Evolutionary conservation across 495 filamentous ascomycete species (phyloP).

Genomic region (Trichodelitschia bisporula): DNA sequence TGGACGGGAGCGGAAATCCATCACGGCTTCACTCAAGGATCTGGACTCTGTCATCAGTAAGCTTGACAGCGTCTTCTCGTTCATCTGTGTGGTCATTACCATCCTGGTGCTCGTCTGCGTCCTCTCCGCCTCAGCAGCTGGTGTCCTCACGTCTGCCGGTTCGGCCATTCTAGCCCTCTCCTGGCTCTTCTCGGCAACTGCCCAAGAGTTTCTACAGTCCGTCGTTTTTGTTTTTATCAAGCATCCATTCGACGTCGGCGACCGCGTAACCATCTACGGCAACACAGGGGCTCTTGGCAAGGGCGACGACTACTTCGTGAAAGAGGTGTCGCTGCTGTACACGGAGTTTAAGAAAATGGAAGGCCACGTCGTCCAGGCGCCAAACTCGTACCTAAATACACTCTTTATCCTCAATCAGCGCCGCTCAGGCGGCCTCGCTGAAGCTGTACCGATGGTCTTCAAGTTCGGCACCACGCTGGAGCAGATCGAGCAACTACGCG

Average conservation of each 20-base stretch:
- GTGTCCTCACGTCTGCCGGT: conserved; percentile 68
- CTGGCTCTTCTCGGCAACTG: conserved; percentile 79
- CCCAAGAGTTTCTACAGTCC: conserved; percentile 80
- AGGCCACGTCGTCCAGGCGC: conserved; percentile 84
- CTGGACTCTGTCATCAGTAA: conserved; percentile 87
- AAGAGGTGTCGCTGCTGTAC: conserved; percentile 81
- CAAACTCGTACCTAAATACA: conserved; percentile 78
- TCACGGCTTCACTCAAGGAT: conserved; percentile 83
- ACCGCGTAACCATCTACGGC: conserved; percentile 76
- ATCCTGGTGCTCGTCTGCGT: conserved; percentile 70
- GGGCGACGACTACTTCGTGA: conserved; percentile 89
- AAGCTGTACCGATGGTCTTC: conserved; percentile 61
- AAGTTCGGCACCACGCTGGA: conserved; percentile 76
- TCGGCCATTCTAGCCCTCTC: conserved; percentile 65
- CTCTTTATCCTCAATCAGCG: conserved; percentile 91
- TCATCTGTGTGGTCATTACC: conserved; percentile 56
- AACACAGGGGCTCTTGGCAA: conserved; percentile 53
- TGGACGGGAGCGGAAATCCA: conserved; percentile 82
- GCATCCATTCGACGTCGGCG: conserved; percentile 92
- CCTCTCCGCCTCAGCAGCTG: conserved; percentile 69
- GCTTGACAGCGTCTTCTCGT: conserved; percentile 66
- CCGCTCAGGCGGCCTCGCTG: conserved; percentile 67
- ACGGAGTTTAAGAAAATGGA: conserved; percentile 98
- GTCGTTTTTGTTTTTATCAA: conserved; percentile 94
- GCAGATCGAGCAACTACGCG: conserved; percentile 64